Base-by-base conservation (phyloP, 2,329 filamentous ascomycete genomes). In the Fusarium subtropicale region DNA sequence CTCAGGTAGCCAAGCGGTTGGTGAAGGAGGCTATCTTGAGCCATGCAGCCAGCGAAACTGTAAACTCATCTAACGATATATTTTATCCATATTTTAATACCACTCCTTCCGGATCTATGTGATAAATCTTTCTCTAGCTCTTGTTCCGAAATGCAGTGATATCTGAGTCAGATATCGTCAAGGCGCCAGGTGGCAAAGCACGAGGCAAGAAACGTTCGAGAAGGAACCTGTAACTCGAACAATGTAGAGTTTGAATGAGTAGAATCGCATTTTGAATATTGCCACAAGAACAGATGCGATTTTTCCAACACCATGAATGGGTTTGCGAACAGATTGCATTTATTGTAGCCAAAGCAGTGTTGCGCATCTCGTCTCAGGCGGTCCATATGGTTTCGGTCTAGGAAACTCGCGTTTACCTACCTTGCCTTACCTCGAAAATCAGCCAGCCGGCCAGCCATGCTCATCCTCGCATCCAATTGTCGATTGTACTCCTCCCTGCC, bases 141-240 rank as follows among this genome's bases (percentile, higher is more conserved):
- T 16, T 20, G 45, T 34, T 45, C 16, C 36, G 31, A 56, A 50
- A 31, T 20, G 47, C 11, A 52, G 46, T 60, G 54, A 13, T 59
- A 67, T 69, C 66, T 70, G 66, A 69, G 53, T 69, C 67, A 70
- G 67, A 69, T 68, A 53, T 66, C 15, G 54, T 60, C 57, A 39
- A 68, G 53, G 57, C 63, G 56, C 34, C 26, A 41, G 46, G 67
- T 69, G 67, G 66, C 67, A 70, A 69, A 70, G 57, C 53, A 24
- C 24, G 39, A 42, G 33, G 38, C 18, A 51, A n/a, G 36, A 64
- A 48, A 69, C 39, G 28, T 60, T 38, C 28, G 41, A 46, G 56
- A 56, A 16, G 24, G 22, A 50, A 36, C 28, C 31, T 50, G 63
- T 63, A 69, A 69, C 67, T 69, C 63, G 42, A 60, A 28, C 42